Evolutionary conservation across 768 basidiomycete genomes (phyloP).

Genomic region (Xerocomus spinulosus): DNA sequence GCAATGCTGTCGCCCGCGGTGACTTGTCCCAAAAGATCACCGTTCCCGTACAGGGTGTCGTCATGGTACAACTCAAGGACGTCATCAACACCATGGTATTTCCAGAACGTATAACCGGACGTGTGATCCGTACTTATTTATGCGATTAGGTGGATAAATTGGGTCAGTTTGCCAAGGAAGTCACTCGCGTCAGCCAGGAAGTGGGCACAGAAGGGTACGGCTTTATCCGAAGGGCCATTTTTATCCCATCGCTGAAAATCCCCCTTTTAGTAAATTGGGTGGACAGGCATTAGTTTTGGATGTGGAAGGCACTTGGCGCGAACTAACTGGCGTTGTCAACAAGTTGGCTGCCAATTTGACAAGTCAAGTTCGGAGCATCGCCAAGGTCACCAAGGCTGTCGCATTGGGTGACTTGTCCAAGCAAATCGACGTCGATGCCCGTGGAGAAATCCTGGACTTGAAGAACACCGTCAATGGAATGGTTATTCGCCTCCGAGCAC

Average conservation of each 20-base stretch:
- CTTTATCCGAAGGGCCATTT: constrained; percentile 9
- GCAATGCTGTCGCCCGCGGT: constrained; percentile 73
- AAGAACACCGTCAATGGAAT: constrained; percentile 58
- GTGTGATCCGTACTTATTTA: constrained; percentile 10
- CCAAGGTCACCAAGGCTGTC: constrained; percentile 67
- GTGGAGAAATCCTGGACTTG: constrained; percentile 85
- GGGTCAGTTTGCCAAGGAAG: constrained; percentile 86
- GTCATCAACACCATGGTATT: constrained; percentile 66
- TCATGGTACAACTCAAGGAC: constrained; percentile 79
- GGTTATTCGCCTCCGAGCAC: constrained; percentile 49
- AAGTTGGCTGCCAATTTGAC: constrained; percentile 77
- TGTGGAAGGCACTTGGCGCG: constrained; percentile 88
- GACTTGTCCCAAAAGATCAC: constrained; percentile 77
- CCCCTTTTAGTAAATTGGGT: constrained; percentile 58
- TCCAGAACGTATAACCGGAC: constrained; percentile 1
- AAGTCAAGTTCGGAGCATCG: constrained; percentile 51
- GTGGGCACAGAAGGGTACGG: constrained; percentile 75
- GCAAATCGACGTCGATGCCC: constrained; percentile 87
- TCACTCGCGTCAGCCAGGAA: constrained; percentile 79
- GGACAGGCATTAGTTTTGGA: constrained; percentile 83
- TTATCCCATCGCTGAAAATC: constrained; percentile 14
- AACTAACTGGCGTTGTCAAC: constrained; percentile 79
- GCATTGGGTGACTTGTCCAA: constrained; percentile 85
- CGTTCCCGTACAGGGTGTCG: constrained; percentile 70
- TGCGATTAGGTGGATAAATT: constrained; percentile 56